Percentiles rank a stretch among this genome's conserved stretches.
Evolutionary conservation across 495 filamentous ascomycete species (phyloP).

Genomic region (Penicillium simplicissimum): DNA sequence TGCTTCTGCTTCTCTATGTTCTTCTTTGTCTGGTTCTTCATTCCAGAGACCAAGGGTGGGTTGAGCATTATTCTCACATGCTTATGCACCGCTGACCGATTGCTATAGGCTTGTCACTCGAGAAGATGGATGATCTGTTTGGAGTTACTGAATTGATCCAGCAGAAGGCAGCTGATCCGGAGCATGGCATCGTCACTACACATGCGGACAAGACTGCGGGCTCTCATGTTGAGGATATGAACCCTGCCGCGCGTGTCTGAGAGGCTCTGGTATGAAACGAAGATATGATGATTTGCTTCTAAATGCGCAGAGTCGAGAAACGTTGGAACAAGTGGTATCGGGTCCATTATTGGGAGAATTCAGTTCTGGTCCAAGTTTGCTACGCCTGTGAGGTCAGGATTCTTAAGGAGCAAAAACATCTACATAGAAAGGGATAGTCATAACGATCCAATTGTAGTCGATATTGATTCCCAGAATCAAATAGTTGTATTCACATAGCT

Average conservation of each 20-base stretch:
- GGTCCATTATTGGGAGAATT: neutral
- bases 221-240: slow-evolving; percentile 1
- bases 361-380: neutral
- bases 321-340: neutral
- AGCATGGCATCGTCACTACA: slow-evolving; percentile 11
- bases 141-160: slow-evolving; percentile 40
- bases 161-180: slow-evolving; percentile 23
- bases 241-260: neutral
- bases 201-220: slow-evolving; percentile 15
- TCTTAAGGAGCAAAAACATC: too few species aligned
- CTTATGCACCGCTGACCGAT: neutral
- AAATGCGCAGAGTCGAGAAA: neutral
- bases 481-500: slow-evolving; percentile 13
- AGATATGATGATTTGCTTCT: neutral
- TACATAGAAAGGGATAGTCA: neutral
- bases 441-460: neutral
- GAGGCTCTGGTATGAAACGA: neutral
- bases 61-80: neutral
- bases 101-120: slow-evolving; percentile 39
- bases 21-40: slow-evolving; percentile 69
- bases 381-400: neutral
- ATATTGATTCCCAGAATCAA: slow-evolving; percentile 1
- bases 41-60: slow-evolving; percentile 72
- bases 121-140: slow-evolving; percentile 55
- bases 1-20: slow-evolving; percentile 68